Conservation (phyloP, 2,329 filamentous ascomycete species). For the Aspergillus hiratsukae region DNA sequence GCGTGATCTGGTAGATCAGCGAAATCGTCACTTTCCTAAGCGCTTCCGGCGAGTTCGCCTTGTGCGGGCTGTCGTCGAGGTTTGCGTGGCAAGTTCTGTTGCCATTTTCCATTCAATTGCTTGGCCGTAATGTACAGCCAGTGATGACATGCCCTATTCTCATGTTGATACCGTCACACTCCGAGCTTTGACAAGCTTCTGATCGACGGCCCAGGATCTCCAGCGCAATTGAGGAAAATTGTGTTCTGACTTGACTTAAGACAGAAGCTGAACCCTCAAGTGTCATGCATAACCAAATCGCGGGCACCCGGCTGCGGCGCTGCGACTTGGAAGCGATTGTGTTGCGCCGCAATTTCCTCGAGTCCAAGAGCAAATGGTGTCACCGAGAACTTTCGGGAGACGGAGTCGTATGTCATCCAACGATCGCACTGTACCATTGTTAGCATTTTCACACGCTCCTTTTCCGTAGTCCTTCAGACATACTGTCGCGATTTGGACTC, state of each 20-base stretch:
- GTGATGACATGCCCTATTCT: neutral
- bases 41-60: no score
- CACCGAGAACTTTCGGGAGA: slow-evolving; percentile 26
- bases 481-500: slow-evolving; percentile 41
- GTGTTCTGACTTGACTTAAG: neutral
- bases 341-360: slow-evolving; percentile 12
- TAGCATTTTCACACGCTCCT: neutral
- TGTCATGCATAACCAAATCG: slow-evolving; percentile 10
- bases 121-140: neutral
- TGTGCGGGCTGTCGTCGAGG: no score
- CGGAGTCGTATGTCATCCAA: slow-evolving; percentile 37
- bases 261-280: slow-evolving; percentile 1
- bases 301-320: neutral
- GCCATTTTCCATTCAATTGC: neutral
- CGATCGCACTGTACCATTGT: slow-evolving; percentile 28
- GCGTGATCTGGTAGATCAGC: no score
- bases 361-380: slow-evolving; percentile 29
- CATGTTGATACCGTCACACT: neutral
- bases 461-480: slow-evolving; percentile 13
- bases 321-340: slow-evolving; percentile 9
- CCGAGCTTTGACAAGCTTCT: neutral
- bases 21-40: no score
- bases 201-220: neutral
- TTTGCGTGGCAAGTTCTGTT: no score
- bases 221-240: neutral